A percentile compares a stretch with the other conserved stretches of the same genome.
These are phyloP conservation scores for Coemansia asiatica DNA, from an alignment of 192 early-diverging fungal genomes.

Conservation along the genomic window DNA sequence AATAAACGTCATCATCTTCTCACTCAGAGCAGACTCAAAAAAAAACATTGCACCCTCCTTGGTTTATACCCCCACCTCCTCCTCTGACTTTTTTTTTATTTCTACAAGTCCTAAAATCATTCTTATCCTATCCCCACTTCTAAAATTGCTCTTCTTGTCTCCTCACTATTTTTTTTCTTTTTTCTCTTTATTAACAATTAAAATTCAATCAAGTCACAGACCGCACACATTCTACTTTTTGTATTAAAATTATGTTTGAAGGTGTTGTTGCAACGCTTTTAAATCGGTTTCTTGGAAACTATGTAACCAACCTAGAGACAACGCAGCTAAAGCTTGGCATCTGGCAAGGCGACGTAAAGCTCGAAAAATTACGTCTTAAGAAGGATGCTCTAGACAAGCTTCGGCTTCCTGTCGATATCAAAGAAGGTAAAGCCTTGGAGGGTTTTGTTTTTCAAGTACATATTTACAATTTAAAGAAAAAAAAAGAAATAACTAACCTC, in stretches of 20 bases:
- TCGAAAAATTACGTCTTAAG: slow-evolving; percentile 86
- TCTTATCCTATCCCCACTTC: no score
- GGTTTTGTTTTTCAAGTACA: no score
- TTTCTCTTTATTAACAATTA: neutral
- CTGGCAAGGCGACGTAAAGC: slow-evolving; percentile 95
- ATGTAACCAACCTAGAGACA: slow-evolving; percentile 92
- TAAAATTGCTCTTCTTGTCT: neutral
- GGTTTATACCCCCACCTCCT: no score
- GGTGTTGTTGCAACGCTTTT: slow-evolving; percentile 73
- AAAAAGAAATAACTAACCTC: neutral
- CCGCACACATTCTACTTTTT: neutral
- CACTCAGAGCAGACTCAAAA: no score
- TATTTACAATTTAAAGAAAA: no score
- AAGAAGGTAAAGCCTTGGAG: no score
- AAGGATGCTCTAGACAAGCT: slow-evolving; percentile 92
- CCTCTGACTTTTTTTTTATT: no score
- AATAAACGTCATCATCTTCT: no score
- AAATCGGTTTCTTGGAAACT: slow-evolving; percentile 88
- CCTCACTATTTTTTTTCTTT: neutral
- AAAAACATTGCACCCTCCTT: no score
- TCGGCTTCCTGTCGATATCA: slow-evolving; percentile 89
- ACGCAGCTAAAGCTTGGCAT: slow-evolving; percentile 94
- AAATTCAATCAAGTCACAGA: neutral
- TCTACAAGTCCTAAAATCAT: no score
- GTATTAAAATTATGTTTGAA: slow-evolving; percentile 63